Evolutionary conservation across 345 rosid species (phyloP).

Genomic region (Rhodomyrtus tomentosa): DNA sequence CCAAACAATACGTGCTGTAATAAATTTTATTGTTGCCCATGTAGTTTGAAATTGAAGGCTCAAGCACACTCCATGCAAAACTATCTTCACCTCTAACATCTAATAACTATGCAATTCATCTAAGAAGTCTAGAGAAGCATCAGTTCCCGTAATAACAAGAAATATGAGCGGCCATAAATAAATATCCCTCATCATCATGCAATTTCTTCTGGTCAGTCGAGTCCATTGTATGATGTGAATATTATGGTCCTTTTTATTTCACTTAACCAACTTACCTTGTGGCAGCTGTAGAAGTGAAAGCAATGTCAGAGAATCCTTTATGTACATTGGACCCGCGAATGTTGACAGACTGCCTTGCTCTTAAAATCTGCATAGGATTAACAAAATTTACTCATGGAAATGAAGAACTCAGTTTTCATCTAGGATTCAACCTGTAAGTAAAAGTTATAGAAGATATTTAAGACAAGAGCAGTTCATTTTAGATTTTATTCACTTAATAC

Average conservation of each 20-base stretch:
- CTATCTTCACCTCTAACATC: neutral
- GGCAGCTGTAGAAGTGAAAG: slow-evolving; percentile 37
- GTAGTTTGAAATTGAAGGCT: neutral
- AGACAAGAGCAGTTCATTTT: neutral
- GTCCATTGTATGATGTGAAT: neutral
- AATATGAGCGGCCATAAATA: neutral
- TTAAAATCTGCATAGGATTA: slow-evolving; percentile 40
- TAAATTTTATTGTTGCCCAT: neutral
- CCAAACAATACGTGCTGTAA: neutral
- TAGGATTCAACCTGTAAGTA: neutral
- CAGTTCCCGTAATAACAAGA: neutral
- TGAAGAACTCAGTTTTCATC: neutral
- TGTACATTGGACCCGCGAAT: slow-evolving; percentile 34
- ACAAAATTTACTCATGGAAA: neutral
- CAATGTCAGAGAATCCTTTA: slow-evolving; percentile 63
- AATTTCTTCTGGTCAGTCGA: neutral
- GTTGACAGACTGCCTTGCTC: slow-evolving; percentile 32
- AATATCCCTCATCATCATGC: neutral
- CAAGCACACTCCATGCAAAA: neutral
- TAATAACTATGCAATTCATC: neutral
- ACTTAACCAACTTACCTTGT: slow-evolving; percentile 39
- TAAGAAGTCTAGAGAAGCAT: neutral
- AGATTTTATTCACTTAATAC: neutral
- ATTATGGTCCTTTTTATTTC: neutral
- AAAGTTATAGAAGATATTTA: neutral